These are phyloP conservation scores for Ruellia speciosa DNA, from an alignment of 305 asterid species.

Conservation along the genomic window DNA sequence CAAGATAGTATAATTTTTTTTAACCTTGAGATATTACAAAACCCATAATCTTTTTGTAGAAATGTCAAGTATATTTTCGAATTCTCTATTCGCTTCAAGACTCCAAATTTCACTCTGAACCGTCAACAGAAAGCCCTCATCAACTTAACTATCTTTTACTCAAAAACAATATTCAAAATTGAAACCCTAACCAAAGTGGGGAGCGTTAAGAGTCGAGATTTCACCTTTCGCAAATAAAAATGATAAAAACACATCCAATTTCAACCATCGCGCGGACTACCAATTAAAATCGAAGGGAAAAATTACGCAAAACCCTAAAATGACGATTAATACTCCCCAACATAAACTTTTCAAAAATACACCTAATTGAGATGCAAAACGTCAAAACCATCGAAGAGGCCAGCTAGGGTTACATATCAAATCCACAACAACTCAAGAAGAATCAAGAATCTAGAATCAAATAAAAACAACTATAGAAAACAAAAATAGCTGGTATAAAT, in stretches of 20 bases:
- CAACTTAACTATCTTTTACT: neutral
- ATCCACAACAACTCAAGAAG: neutral
- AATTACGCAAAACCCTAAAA: slow-evolving; percentile 24
- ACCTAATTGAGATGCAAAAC: neutral
- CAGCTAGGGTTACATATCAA: neutral
- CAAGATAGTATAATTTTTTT: too few species aligned
- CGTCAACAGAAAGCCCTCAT: neutral
- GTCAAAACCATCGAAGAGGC: neutral
- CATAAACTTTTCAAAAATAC: neutral
- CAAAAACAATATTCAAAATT: neutral
- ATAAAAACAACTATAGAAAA: neutral
- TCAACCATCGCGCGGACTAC: neutral
- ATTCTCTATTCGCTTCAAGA: neutral
- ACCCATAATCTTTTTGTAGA: neutral
- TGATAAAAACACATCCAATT: neutral
- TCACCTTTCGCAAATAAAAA: neutral
- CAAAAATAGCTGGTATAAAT: neutral
- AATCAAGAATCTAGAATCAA: neutral
- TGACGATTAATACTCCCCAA: neutral
- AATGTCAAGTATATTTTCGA: neutral
- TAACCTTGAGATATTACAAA: too few species aligned
- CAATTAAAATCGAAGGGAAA: slow-evolving; percentile 7
- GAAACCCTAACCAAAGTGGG: neutral
- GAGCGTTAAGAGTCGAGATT: neutral
- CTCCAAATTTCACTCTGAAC: slow-evolving; percentile 5